phyloP scores from a whole-genome alignment of 75 land plant species.

The Selaginella moellendorffii region DNA sequence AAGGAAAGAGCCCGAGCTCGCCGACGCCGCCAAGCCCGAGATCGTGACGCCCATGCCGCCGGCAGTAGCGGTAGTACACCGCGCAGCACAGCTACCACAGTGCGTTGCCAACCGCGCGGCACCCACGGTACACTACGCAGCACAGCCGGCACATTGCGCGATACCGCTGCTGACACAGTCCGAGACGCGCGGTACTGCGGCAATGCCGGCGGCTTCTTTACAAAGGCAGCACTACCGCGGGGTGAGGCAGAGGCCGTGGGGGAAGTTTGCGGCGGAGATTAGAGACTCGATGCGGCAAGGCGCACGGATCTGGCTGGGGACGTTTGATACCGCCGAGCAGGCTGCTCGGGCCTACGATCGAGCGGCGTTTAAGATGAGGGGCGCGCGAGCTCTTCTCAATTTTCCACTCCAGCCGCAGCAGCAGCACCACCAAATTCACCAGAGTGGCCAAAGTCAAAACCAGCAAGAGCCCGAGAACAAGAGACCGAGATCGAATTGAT shows the following conservation, averaged over 20 bases:
- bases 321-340: conserved; percentile 5
- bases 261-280: conserved; percentile 7
- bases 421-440: neutral
- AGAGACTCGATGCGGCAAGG: conserved; percentile 8
- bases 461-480: no score
- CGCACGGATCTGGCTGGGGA: conserved; percentile 9
- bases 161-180: no score
- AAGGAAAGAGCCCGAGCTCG: neutral
- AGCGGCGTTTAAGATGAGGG: conserved; percentile 1
- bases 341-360: conserved; percentile 1
- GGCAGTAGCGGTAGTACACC: no score
- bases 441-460: no score
- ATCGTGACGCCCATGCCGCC: neutral
- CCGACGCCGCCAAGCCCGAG: neutral
- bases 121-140: no score
- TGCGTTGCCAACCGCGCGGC: no score
- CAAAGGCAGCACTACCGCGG: conserved; percentile 6
- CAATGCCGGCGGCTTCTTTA: no score
- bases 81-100: no score
- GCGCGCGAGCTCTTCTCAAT: neutral
- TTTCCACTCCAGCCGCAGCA: conserved; percentile 3
- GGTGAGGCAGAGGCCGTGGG: conserved; percentile 5
- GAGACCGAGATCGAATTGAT: no score
- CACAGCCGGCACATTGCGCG: no score
- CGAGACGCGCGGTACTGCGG: no score